These are phyloP conservation scores for Ogataea thermomethanolica DNA, from an alignment of 805 yeast species.

Conservation along the genomic window DNA sequence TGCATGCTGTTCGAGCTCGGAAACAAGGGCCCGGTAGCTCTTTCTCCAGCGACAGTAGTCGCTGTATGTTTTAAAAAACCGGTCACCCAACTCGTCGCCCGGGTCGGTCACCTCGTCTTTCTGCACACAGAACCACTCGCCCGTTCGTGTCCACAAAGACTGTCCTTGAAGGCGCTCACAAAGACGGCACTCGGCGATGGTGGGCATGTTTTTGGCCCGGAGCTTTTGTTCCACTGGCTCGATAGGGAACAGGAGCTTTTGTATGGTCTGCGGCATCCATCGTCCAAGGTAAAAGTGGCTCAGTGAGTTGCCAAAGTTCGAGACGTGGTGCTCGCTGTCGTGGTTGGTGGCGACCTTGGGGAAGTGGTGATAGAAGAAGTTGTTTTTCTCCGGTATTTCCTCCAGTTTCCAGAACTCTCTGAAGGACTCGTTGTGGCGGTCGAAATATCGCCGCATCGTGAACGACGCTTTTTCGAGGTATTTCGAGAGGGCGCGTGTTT, in stretches of 20 bases:
- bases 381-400: conserved; percentile 28
- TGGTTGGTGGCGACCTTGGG: conserved; percentile 33
- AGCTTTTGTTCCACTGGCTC: conserved; percentile 24
- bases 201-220: conserved; percentile 31
- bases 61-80: conserved; percentile 24
- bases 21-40: conserved; percentile 10
- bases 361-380: conserved; percentile 31
- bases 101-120: conserved; percentile 3
- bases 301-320: conserved; percentile 24
- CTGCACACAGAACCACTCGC: conserved; percentile 32
- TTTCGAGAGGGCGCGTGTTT: conserved; percentile 2
- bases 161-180: conserved; percentile 28
- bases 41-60: conserved; percentile 27
- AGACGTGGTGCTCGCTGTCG: conserved; percentile 32
- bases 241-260: conserved; percentile 28
- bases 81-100: conserved; percentile 24
- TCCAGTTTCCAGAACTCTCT: conserved; percentile 28
- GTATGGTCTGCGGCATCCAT: conserved; percentile 32
- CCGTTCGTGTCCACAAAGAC: conserved; percentile 28
- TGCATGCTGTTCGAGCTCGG: conserved; percentile 18
- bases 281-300: conserved; percentile 33
- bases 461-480: conserved; percentile 2
- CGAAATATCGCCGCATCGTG: conserved; percentile 18
- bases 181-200: conserved; percentile 29
- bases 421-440: conserved; percentile 29